A percentile compares a stretch with the other conserved stretches of the same genome.
These are phyloP conservation scores for Xerophyta viscosa DNA, from an alignment of 106 monocot genomes.

Conservation along the genomic window DNA sequence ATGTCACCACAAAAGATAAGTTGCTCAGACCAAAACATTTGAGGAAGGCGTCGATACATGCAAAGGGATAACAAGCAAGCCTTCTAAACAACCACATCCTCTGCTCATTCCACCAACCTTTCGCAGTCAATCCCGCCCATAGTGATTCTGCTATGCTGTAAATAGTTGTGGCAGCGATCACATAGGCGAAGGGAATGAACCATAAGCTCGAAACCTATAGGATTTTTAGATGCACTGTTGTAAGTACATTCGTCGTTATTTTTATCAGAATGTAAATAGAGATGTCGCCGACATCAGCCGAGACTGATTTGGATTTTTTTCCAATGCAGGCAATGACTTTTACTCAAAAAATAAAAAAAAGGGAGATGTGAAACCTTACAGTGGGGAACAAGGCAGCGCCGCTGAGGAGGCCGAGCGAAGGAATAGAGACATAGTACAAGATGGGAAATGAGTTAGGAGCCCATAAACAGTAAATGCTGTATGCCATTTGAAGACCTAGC, in stretches of 20 bases:
- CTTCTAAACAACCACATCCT: constrained; percentile 27
- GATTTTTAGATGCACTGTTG: background rate
- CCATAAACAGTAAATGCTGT: constrained; percentile 42
- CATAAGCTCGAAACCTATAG: constrained; percentile 30
- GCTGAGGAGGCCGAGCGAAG: constrained; percentile 27
- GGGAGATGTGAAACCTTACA: constrained; percentile 3
- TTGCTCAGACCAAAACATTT: constrained; percentile 6
- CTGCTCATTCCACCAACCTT: constrained; percentile 46
- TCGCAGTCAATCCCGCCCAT: constrained; percentile 8
- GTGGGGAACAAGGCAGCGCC: constrained; percentile 27
- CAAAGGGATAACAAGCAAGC: constrained; percentile 22
- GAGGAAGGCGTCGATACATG: constrained; percentile 17
- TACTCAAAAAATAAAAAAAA: background rate
- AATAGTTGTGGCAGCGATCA: constrained; percentile 10
- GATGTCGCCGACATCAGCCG: too few species aligned
- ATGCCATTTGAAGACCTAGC: constrained; percentile 41
- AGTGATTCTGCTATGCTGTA: constrained; percentile 27
- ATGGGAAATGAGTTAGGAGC: constrained; percentile 19
- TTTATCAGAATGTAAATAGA: too few species aligned
- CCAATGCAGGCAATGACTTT: too few species aligned
- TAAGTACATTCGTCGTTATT: too few species aligned
- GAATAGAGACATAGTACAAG: constrained; percentile 28
- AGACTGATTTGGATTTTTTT: too few species aligned
- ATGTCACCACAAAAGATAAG: constrained; percentile 19
- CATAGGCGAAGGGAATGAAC: constrained; percentile 45